Percentiles rank a stretch among this genome's conserved stretches.
These are phyloP conservation scores for Ploettnerulaceae sp. DNA, from an alignment of 2,329 filamentous ascomycete species.

Conservation along the genomic window DNA sequence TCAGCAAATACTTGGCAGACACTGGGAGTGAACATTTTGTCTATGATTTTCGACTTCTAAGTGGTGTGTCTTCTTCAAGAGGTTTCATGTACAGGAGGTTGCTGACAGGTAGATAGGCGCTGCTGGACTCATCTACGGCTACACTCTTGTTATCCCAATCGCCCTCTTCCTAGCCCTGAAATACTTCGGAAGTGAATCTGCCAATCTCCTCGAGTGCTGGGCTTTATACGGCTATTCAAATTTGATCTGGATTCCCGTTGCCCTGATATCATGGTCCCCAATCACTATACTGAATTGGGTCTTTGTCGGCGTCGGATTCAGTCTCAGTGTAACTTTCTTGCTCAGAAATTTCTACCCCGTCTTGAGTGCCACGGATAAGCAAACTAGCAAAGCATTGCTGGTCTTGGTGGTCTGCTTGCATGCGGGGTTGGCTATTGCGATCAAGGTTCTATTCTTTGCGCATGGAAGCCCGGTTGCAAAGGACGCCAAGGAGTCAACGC, in stretches of 20 bases:
- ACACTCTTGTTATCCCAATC: slow-evolving; percentile 82
- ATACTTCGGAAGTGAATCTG: slow-evolving; percentile 92
- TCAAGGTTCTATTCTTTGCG: slow-evolving; percentile 96
- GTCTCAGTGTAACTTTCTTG: slow-evolving; percentile 75
- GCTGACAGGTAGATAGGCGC: slow-evolving; percentile 49
- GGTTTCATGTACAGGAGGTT: not conserved
- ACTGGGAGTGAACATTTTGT: slow-evolving; percentile 68
- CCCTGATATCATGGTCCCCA: slow-evolving; percentile 84
- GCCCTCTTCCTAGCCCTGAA: slow-evolving; percentile 81
- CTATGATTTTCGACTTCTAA: slow-evolving; percentile 87
- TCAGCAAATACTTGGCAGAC: slow-evolving; percentile 79
- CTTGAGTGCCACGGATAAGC: slow-evolving; percentile 84
- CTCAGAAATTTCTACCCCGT: slow-evolving; percentile 87
- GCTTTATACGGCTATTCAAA: slow-evolving; percentile 95
- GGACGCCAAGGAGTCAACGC: slow-evolving; percentile 6
- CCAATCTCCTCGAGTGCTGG: slow-evolving; percentile 92
- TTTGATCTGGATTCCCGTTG: slow-evolving; percentile 94
- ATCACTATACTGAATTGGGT: slow-evolving; percentile 86
- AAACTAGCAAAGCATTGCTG: slow-evolving; percentile 83
- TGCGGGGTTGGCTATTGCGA: slow-evolving; percentile 83
- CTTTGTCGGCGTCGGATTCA: slow-evolving; percentile 85
- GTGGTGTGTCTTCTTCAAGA: slow-evolving; percentile 47
- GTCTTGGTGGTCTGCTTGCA: slow-evolving; percentile 81
- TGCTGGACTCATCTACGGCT: slow-evolving; percentile 90
- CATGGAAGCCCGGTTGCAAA: slow-evolving; percentile 56